These are phyloP conservation scores for Torulaspora delbrueckii DNA, from an alignment of 805 yeast genomes.

Conservation along the genomic window DNA sequence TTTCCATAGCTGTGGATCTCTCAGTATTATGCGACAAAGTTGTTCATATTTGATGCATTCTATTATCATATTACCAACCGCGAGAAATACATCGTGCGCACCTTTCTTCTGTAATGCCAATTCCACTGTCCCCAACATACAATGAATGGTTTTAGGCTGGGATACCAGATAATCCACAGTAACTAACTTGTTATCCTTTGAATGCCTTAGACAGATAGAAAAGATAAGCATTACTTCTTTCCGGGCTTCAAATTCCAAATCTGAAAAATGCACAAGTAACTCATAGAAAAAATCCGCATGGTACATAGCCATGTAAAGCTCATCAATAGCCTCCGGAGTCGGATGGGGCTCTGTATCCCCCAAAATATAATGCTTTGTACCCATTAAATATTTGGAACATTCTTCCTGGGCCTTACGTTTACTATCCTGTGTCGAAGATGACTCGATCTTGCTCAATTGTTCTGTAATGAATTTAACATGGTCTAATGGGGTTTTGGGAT, in stretches of 20 bases:
- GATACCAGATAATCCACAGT: constrained; percentile 77
- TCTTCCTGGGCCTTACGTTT: constrained; percentile 63
- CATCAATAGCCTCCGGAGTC: constrained; percentile 69
- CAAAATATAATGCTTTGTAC: constrained; percentile 58
- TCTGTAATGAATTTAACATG: constrained; percentile 72
- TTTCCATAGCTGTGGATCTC: constrained; percentile 68
- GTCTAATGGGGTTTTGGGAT: constrained; percentile 86
- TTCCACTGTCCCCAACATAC: constrained; percentile 70
- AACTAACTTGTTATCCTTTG: constrained; percentile 70
- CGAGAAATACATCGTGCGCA: constrained; percentile 56
- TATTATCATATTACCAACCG: constrained; percentile 72
- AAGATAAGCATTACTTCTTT: constrained; percentile 75
- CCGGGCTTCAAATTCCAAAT: constrained; percentile 82
- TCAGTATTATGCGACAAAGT: constrained; percentile 55
- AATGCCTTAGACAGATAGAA: constrained; percentile 70
- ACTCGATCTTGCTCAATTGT: constrained; percentile 58
- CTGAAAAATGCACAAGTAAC: constrained; percentile 54
- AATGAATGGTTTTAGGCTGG: constrained; percentile 58
- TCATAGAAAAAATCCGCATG: constrained; percentile 61
- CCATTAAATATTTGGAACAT: constrained; percentile 56
- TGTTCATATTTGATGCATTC: constrained; percentile 80
- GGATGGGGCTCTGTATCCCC: constrained; percentile 52
- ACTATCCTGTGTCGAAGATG: constrained; percentile 31
- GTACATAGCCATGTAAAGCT: constrained; percentile 75
- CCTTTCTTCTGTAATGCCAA: constrained; percentile 35